Evolutionary conservation across 2,329 filamentous ascomycete species (phyloP), one percentile per base, ranked within the genome.

Genomic region (Colletotrichum cereale): DNA sequence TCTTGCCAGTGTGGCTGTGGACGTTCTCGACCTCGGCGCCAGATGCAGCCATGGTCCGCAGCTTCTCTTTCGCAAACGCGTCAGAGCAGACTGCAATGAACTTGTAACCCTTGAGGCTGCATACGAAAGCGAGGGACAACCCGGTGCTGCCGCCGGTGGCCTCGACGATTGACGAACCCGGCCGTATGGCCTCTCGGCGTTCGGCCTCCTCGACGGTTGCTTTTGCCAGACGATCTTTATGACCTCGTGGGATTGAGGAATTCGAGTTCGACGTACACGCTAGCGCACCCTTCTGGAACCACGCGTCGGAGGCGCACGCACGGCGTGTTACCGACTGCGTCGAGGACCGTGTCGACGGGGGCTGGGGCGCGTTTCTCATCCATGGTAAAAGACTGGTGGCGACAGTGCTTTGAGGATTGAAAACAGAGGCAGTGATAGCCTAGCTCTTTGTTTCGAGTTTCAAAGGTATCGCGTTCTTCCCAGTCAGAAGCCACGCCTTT

Each of bases 101-200:
- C 10, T 74, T 74, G 53, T 79, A 80, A 3, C 74, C 73, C 57
- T 76, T 77, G 29, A 77, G 73, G 5, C 75, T 55, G 55, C 73
- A 74, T 11, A 71, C 63, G 31, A 48, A 74, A 29, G 64, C 66
- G 11, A 74, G 70, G 3, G 70, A 73, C 14, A 66, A 66, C 10
- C 70, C 71, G 2, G 71, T 73, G 36, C 71, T 74, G 48, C 73
- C 71, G 5, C 73, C 73, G 11, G 70, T 74, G 31, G 66, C 71
- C 42, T 74, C 73, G 44, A 74, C 55, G 10, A 74, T 53, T 0
- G 62, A 67, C 38, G 47, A 62, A 12, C 60, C 70, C 1, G 70
- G 58, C 8, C 29, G 58, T 3, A 74, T 48, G 18, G 57, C 47
- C 1, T 70, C 66, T 24, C 60, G 34, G 4, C n/a, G 21, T 44